A percentile compares a stretch with the other conserved stretches of the same genome.
phyloP scores from a whole-genome alignment of 768 basidiomycete species.

The Leccinum disarticulatum region DNA sequence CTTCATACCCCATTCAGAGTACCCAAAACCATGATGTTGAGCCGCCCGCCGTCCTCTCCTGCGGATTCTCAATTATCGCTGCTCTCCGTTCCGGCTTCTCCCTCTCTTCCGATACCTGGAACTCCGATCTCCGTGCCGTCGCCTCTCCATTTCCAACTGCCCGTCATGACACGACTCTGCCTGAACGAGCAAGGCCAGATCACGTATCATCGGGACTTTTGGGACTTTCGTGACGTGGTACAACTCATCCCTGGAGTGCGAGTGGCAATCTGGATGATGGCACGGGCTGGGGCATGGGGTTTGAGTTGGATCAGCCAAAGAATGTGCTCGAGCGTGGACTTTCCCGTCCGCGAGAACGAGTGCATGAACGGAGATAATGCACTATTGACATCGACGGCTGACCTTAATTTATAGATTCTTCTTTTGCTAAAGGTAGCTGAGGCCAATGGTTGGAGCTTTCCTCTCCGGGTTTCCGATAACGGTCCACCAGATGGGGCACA shows the following conservation, averaged over 20 bases:
- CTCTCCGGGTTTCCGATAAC: not conserved
- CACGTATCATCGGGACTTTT: slow-evolving; percentile 76
- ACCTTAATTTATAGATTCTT: slow-evolving; percentile 13
- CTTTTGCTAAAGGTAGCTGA: not conserved
- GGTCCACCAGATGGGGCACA: not conserved
- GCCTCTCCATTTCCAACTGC: slow-evolving; percentile 72
- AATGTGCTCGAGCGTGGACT: slow-evolving; percentile 10
- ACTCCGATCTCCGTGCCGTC: slow-evolving; percentile 59
- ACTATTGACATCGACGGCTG: slow-evolving; percentile 13
- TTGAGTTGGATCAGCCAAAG: slow-evolving; percentile 41
- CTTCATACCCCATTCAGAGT: slow-evolving; percentile 51
- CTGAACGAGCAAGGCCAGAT: slow-evolving; percentile 85
- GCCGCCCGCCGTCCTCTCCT: slow-evolving; percentile 33
- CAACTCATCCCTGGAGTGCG: slow-evolving; percentile 70
- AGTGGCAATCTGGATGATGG: slow-evolving; percentile 66
- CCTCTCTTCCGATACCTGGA: slow-evolving; percentile 57
- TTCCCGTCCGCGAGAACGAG: slow-evolving; percentile 3
- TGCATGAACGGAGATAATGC: slow-evolving; percentile 6
- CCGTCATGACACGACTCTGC: slow-evolving; percentile 66
- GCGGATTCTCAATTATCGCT: slow-evolving; percentile 28
- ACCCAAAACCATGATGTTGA: slow-evolving; percentile 40
- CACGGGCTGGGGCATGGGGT: slow-evolving; percentile 59
- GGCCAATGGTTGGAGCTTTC: not conserved
- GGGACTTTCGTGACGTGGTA: slow-evolving; percentile 78
- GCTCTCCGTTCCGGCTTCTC: slow-evolving; percentile 35